Conservation (phyloP, 2,329 filamentous ascomycete species). For the Cercospora canescens region DNA sequence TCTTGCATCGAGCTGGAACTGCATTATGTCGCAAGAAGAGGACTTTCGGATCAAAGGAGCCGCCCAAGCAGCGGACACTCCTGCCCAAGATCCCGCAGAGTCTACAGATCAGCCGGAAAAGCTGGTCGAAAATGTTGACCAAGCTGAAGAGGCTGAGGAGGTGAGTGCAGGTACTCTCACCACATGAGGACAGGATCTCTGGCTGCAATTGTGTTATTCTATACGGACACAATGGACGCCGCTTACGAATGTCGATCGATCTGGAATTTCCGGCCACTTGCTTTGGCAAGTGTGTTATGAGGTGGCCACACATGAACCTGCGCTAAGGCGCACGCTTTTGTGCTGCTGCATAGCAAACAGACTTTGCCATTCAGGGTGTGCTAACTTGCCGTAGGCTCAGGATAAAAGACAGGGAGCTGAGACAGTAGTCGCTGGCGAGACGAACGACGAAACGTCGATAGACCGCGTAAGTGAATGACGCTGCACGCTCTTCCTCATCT, state of each 20-base stretch:
- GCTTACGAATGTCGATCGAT: not conserved
- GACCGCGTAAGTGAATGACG: constrained; percentile 8
- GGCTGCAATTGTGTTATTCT: not conserved
- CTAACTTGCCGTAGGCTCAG: constrained; percentile 22
- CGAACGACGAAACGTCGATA: constrained; percentile 3
- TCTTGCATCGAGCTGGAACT: not conserved
- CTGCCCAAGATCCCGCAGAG: constrained; percentile 6
- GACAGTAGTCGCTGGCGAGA: not conserved
- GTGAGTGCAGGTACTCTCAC: constrained; percentile 19
- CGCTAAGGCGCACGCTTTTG: not conserved
- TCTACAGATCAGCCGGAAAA: constrained; percentile 17
- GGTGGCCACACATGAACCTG: not conserved
- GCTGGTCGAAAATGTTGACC: constrained; percentile 12
- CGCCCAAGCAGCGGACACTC: constrained; percentile 12
- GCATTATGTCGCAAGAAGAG: constrained; percentile 24
- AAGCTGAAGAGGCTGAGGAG: constrained; percentile 21
- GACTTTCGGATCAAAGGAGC: constrained; percentile 28
- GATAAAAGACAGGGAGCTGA: not conserved
- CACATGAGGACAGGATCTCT: not conserved
- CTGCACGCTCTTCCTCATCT: not conserved
- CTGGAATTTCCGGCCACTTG: not conserved
- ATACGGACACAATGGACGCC: not conserved
- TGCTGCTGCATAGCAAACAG: not conserved
- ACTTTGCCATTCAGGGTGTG: constrained; percentile 14
- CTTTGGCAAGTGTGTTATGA: not conserved